These are phyloP conservation scores for Rusavskia elegans DNA, from an alignment of 495 filamentous ascomycete genomes.

Conservation along the genomic window DNA sequence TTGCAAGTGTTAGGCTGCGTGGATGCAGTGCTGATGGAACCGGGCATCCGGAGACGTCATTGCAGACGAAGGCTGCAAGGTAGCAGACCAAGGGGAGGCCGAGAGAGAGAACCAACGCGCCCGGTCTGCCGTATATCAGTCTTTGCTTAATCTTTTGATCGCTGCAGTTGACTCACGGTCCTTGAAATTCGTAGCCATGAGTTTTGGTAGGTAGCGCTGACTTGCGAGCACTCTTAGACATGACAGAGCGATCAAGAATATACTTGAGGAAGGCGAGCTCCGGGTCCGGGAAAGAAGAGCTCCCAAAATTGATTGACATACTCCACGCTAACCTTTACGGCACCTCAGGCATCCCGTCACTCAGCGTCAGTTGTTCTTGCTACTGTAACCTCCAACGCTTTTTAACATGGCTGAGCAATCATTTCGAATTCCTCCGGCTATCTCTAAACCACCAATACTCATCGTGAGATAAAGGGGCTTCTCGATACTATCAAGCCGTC, in stretches of 20 bases:
- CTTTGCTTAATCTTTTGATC: conserved; percentile 2
- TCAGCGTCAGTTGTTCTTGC: too few relatives aligned
- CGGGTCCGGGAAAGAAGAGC: too few relatives aligned
- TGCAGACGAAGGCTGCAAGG: conserved; percentile 68
- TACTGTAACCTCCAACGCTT: too few relatives aligned
- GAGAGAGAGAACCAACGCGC: conserved; percentile 57
- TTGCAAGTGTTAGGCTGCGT: conserved; percentile 48
- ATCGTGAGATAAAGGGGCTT: too few relatives aligned
- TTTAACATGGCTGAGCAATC: too few relatives aligned
- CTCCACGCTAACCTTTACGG: too few relatives aligned
- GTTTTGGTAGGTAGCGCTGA: conserved; percentile 9
- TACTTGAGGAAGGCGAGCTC: too few relatives aligned
- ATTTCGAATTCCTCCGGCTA: too few relatives aligned
- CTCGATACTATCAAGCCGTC: neutral
- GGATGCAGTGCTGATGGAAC: conserved; percentile 71
- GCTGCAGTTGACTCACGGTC: conserved; percentile 52
- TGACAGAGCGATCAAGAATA: neutral
- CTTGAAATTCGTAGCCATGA: conserved; percentile 65
- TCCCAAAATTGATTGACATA: too few relatives aligned
- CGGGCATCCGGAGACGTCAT: conserved; percentile 83
- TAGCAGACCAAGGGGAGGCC: conserved; percentile 65
- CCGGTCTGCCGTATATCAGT: conserved; percentile 39
- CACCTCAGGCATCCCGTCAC: too few relatives aligned
- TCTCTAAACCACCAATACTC: too few relatives aligned
- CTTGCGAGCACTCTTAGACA: conserved; percentile 14